Base-by-base conservation (phyloP, 2,329 filamentous ascomycete species). In the Claviceps fusiformis region DNA sequence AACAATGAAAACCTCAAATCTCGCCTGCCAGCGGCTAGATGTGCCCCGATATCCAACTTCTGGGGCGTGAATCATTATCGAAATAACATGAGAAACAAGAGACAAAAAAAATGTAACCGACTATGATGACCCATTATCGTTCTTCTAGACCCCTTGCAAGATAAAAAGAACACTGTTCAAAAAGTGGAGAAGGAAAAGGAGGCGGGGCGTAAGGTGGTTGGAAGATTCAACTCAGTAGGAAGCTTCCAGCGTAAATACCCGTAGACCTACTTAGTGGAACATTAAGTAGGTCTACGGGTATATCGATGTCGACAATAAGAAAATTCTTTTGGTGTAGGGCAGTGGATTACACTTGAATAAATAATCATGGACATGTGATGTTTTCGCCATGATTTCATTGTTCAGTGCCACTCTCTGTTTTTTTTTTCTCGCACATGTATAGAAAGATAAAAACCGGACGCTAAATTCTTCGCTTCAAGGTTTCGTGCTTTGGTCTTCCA, bases 11-110 rank as follows among this genome's bases (percentile, higher is more conserved):
- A 17, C 27, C 24, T 47, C 11, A 5, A n/a, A n/a, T 5, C 13
- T 41, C 46, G 50, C 56, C 53, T 35, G 50, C 56, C 33, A 31
- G 52, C 52, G 41, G 33, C 13, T 35, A 37, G 31, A 55, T 47
- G 45, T 47, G 39, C 50, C 24, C 46, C 46, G 10, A 46, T 55
- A 45, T 47, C 35, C 53, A 55, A 37, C 50, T 6, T 13, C 27
- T 33, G 6, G 39, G n/a, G n/a, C 44, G 31, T 17, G 24, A 49
- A 50, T 24, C 6, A 37, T 44, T 45, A 29, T 37, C 3, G 33
- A 53, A 24, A 39, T 17, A 19, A 35, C 39, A n/a, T 35, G 15
- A 48, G n/a, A 33, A n/a, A n/a, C 8, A 11, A 49, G 19, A n/a
- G 45, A 47, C n/a, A 33, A 49, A 44, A 31, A 35, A 35, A 49